A percentile compares a stretch with the other conserved stretches of the same genome.
Conservation (phyloP, 257 asterid species). For the Primulina tabacum region DNA sequence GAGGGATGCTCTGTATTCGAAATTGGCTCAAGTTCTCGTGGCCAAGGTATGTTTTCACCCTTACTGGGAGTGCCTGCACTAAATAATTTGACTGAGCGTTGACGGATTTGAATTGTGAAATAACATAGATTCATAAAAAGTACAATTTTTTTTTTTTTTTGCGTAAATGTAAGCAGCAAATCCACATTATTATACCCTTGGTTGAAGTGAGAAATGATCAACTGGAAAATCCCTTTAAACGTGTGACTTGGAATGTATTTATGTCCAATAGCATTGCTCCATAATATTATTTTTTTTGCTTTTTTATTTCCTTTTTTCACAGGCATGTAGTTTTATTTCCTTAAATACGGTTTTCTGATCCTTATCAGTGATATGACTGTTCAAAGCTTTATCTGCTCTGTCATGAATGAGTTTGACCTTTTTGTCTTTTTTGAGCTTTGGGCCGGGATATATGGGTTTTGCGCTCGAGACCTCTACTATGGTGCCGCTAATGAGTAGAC, state of each 20-base stretch:
- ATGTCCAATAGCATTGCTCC: slow-evolving; percentile 2
- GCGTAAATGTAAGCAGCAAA: no score
- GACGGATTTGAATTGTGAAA: no score
- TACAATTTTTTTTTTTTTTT: no score
- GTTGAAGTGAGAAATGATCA: background rate
- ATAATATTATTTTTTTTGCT: background rate
- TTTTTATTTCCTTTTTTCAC: background rate
- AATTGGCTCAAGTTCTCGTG: no score
- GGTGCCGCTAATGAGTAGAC: no score
- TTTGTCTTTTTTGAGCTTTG: background rate
- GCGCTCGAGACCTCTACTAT: background rate
- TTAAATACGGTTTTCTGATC: background rate
- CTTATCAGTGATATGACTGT: background rate
- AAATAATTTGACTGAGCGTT: no score
- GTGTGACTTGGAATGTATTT: slow-evolving; percentile 7
- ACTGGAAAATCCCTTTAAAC: slow-evolving; percentile 2
- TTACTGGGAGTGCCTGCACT: no score
- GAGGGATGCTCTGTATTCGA: no score
- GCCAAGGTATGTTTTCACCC: no score
- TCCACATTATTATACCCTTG: background rate
- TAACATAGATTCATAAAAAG: no score
- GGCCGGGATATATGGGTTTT: background rate
- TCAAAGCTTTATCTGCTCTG: background rate
- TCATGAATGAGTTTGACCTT: background rate
- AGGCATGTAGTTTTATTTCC: no score